Percentiles rank a stretch among this genome's conserved stretches.
Conservation (phyloP, 257 asterid genomes). For the Ilex asprella region DNA sequence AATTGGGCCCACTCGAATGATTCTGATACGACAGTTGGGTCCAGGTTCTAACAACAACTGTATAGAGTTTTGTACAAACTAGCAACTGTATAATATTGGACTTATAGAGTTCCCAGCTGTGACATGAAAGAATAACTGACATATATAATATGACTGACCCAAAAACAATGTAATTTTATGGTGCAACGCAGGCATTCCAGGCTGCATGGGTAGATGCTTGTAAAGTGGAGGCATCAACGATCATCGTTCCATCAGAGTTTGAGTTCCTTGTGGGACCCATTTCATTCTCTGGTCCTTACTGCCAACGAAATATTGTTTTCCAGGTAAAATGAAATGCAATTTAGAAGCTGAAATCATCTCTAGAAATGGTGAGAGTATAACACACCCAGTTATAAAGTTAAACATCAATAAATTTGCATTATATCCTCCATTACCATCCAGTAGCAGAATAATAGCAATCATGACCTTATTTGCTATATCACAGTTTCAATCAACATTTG, state of each 20-base stretch:
- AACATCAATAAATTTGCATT: too few species aligned
- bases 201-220: slow-evolving; percentile 93
- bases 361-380: too few species aligned
- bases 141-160: neutral
- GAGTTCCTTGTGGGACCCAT: slow-evolving; percentile 79
- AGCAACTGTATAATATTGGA: slow-evolving; percentile 15
- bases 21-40: slow-evolving; percentile 35
- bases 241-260: slow-evolving; percentile 53
- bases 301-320: slow-evolving; percentile 78
- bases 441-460: neutral
- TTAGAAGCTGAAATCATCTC: neutral
- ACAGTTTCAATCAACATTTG: neutral
- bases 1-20: slow-evolving; percentile 35
- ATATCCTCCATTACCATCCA: neutral
- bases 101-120: neutral
- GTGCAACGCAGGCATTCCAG: slow-evolving; percentile 60
- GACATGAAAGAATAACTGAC: neutral
- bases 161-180: neutral
- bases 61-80: slow-evolving; percentile 14
- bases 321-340: slow-evolving; percentile 40
- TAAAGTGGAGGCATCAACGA: slow-evolving; percentile 55
- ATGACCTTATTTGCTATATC: neutral
- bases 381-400: too few species aligned
- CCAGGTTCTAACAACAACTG: slow-evolving; percentile 14
- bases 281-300: slow-evolving; percentile 88